Evolutionary conservation across 306 rosid genomes (phyloP).

Genomic region (Vigna nakashimae): DNA sequence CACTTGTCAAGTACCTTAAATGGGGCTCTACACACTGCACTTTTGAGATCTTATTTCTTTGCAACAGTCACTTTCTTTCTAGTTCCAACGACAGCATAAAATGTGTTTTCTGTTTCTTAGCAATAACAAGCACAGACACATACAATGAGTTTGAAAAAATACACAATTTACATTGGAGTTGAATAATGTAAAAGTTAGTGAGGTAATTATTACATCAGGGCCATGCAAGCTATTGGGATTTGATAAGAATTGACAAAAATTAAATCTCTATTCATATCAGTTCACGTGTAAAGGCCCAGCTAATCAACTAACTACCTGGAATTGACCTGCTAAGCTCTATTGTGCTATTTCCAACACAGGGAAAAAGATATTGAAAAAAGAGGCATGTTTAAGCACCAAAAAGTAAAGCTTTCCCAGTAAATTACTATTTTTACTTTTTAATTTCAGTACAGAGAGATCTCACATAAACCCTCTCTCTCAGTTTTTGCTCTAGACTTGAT

Average conservation of each 20-base stretch:
- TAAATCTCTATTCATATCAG: slow-evolving; percentile 49
- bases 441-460: slow-evolving; percentile 22
- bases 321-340: slow-evolving; percentile 54
- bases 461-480: slow-evolving; percentile 23
- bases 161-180: background rate
- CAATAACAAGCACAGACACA: slow-evolving; percentile 38
- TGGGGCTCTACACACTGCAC: slow-evolving; percentile 55
- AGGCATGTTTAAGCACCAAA: slow-evolving; percentile 20
- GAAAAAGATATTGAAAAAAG: slow-evolving; percentile 22
- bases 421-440: slow-evolving; percentile 1
- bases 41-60: slow-evolving; percentile 59
- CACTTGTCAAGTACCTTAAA: slow-evolving; percentile 65
- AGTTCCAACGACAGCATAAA: slow-evolving; percentile 62
- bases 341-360: slow-evolving; percentile 37
- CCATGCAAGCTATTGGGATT: slow-evolving; percentile 65
- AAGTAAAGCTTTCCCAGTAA: background rate
- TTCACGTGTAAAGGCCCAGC: slow-evolving; percentile 59
- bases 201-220: slow-evolving; percentile 66
- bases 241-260: slow-evolving; percentile 46
- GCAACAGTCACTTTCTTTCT: slow-evolving; percentile 69
- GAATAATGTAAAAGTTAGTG: slow-evolving; percentile 41
- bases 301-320: slow-evolving; percentile 49
- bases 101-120: slow-evolving; percentile 44
- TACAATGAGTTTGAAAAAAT: slow-evolving; percentile 18
- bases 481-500: slow-evolving; percentile 34